Evolutionary conservation across 768 basidiomycete species (phyloP).

Genomic region (Kwoniella sp.): DNA sequence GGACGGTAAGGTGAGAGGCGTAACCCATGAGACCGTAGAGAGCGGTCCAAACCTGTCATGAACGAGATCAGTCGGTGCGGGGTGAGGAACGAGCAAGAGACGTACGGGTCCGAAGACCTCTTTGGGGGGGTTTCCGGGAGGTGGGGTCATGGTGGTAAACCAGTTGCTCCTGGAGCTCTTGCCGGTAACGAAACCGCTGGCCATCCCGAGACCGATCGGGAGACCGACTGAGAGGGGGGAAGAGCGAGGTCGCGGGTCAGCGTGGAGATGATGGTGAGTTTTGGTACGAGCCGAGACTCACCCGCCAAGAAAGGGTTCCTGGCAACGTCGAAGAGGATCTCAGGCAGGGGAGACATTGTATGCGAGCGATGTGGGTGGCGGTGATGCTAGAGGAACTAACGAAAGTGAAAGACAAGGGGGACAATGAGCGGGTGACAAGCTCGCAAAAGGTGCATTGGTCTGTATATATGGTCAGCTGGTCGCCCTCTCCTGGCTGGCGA

Average conservation of each 20-base stretch:
- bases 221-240: conserved; percentile 53
- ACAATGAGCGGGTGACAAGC: too few species aligned
- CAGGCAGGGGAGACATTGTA: conserved; percentile 54
- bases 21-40: conserved; percentile 57
- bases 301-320: conserved; percentile 58
- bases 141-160: conserved; percentile 59
- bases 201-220: conserved; percentile 58
- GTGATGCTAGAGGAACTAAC: background rate
- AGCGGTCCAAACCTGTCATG: conserved; percentile 24
- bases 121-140: conserved; percentile 58
- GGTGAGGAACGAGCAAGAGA: conserved; percentile 53
- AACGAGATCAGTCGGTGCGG: background rate
- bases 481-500: too few species aligned
- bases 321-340: conserved; percentile 57
- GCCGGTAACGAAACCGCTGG: conserved; percentile 56
- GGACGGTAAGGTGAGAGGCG: conserved; percentile 62
- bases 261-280: background rate
- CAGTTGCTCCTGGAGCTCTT: conserved; percentile 57
- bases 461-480: too few species aligned
- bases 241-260: background rate
- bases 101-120: conserved; percentile 62
- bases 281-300: too few species aligned
- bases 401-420: background rate
- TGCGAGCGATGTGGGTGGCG: background rate
- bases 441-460: too few species aligned